Percentiles rank a stretch among this genome's conserved stretches.
Evolutionary conservation across 73 alveolate genomes (phyloP).

Genomic region (Paramecium sonneborni): DNA sequence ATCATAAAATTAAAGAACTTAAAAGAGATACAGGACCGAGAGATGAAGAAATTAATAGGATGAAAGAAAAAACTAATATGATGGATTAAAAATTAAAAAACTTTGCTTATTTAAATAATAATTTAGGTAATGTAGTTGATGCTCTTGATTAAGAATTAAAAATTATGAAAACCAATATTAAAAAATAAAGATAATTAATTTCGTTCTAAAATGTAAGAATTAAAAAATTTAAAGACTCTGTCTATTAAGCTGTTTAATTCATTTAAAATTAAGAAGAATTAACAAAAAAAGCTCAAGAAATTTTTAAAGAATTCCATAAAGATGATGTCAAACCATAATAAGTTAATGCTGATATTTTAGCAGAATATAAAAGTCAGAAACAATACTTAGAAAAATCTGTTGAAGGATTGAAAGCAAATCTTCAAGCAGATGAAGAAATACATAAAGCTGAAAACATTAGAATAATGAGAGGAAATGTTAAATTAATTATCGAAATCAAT

Average conservation of each 20-base stretch:
- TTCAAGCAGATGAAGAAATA: slow-evolving; percentile 79
- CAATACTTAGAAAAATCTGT: slow-evolving; percentile 81
- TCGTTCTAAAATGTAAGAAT: slow-evolving; percentile 68
- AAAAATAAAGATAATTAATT: slow-evolving; percentile 69
- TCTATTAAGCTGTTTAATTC: slow-evolving; percentile 46
- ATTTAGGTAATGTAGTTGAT: slow-evolving; percentile 85
- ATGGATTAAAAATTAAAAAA: slow-evolving; percentile 95
- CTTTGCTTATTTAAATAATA: slow-evolving; percentile 79
- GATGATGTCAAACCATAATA: slow-evolving; percentile 80
- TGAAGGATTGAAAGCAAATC: slow-evolving; percentile 79
- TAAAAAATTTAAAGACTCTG: slow-evolving; percentile 63
- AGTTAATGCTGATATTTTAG: slow-evolving; percentile 81
- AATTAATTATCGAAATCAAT: slow-evolving; percentile 81
- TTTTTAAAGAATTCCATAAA: slow-evolving; percentile 78
- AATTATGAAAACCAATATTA: slow-evolving; percentile 78
- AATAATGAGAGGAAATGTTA: slow-evolving; percentile 88
- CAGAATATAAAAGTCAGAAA: slow-evolving; percentile 78
- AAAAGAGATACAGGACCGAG: slow-evolving; percentile 97
- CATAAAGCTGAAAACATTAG: slow-evolving; percentile 84
- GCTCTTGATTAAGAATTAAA: slow-evolving; percentile 82
- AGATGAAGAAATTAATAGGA: slow-evolving; percentile 91
- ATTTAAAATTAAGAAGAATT: slow-evolving; percentile 70
- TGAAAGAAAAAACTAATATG: slow-evolving; percentile 91
- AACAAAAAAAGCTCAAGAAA: slow-evolving; percentile 76
- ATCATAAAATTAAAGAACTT: slow-evolving; percentile 95